phyloP scores from a whole-genome alignment of 495 filamentous ascomycete species.

The Penicillium desertorum region DNA sequence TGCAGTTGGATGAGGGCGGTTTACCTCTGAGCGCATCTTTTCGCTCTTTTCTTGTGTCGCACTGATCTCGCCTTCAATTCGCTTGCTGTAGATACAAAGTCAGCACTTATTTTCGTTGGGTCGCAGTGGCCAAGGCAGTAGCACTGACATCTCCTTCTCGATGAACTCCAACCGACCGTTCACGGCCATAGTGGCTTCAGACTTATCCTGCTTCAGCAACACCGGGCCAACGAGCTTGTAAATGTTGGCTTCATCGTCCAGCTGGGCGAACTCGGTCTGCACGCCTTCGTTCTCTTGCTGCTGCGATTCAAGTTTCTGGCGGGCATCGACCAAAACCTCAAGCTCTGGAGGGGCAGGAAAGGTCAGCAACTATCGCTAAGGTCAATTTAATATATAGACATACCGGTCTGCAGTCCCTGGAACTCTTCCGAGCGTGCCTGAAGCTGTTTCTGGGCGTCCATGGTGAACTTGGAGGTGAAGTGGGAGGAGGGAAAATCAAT shows the following conservation, averaged over 20 bases:
- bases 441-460: conserved; percentile 64
- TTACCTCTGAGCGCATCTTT: conserved; percentile 71
- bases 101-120: conserved; percentile 5
- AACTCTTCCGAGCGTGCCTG: conserved; percentile 86
- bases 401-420: conserved; percentile 80
- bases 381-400: conserved; percentile 7
- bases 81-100: conserved; percentile 56
- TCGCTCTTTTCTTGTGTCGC: conserved; percentile 80
- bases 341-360: conserved; percentile 58
- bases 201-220: conserved; percentile 87
- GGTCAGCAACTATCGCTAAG: conserved; percentile 13
- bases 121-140: neutral
- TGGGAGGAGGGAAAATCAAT: conserved; percentile 30
- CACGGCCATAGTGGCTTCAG: conserved; percentile 84
- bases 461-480: conserved; percentile 32
- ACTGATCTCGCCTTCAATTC: conserved; percentile 78
- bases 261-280: conserved; percentile 81
- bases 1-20: neutral
- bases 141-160: conserved; percentile 81
- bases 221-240: conserved; percentile 95
- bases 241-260: conserved; percentile 80
- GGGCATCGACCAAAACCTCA: conserved; percentile 68
- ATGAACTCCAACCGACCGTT: conserved; percentile 90
- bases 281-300: conserved; percentile 89
- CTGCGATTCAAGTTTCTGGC: conserved; percentile 92